Evolutionary conservation across 768 basidiomycete species (phyloP), one percentile per base, ranked within the genome.

Genomic region (Pulveroboletus sp.): DNA sequence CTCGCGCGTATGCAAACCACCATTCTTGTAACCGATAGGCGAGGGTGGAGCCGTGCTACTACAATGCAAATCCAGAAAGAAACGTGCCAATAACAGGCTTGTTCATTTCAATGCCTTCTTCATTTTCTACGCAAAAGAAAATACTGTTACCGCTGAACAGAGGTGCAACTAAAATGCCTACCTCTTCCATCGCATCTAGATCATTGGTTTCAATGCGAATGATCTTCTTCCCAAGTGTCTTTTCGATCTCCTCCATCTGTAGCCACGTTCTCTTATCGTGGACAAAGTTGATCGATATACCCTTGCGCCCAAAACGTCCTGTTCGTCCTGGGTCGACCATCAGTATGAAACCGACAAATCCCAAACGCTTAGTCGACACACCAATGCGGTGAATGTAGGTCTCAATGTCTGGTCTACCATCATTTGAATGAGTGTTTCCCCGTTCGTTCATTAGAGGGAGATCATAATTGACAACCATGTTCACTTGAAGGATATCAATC

Each of bases 391-490:
- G 97, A 39, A 98, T 86, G 65, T 99, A 99, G 1, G 95, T 98
- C 74, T 98, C 97, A 39, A 94, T 77, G 64, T 99, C 97, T 1
- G 93, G 92, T 50, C 71, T 74, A 57, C 67, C 77, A 52, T 88
- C 85, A 20, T 64, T 68, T 3, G 56, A 64, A 53, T 62, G 73
- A 41, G 54, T 62, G 56, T 64, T 67, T 46, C 59, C 69, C 13
- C 87, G 82, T 60, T 90, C 87, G 56, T 82, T 85, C 79, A 90
- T 82, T 39, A 93, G 72, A 0, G 94, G 94, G 23, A 97, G 78
- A 64, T 97, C 94, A 64, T 98, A 99, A 72, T 98, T 98, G 68
- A 99, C 93, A n/a, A 98, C 95, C 94, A 99, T 94, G 76, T 97
- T 99, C 60, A 99, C 97, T 73, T 97, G 95, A 47, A 93, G 77